These are phyloP conservation scores for Eragrostis tef DNA, from an alignment of 202 grass and related monocot genomes.

Conservation along the genomic window DNA sequence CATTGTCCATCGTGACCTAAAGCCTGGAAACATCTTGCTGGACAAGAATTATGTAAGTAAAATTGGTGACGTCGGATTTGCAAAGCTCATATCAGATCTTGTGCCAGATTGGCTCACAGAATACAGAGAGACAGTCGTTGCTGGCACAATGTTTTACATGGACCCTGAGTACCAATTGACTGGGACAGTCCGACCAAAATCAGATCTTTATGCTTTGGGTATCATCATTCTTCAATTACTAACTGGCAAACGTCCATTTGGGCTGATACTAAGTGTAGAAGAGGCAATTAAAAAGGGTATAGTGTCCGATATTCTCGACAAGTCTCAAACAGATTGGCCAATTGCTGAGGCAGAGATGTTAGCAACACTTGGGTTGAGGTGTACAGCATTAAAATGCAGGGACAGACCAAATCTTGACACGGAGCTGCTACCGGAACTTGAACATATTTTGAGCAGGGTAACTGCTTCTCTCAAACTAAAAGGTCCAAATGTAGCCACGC, in stretches of 20 bases:
- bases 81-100: constrained; percentile 77
- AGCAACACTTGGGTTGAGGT: constrained; percentile 67
- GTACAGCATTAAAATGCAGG: constrained; percentile 74
- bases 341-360: constrained; percentile 66
- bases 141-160: constrained; percentile 88
- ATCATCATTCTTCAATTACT: constrained; percentile 79
- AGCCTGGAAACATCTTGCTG: constrained; percentile 84
- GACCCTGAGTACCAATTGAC: constrained; percentile 95
- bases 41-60: constrained; percentile 76
- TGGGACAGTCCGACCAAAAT: constrained; percentile 81
- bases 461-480: constrained; percentile 45
- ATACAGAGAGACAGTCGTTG: constrained; percentile 83
- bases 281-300: constrained; percentile 51
- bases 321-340: constrained; percentile 68
- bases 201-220: constrained; percentile 77
- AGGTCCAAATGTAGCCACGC: constrained; percentile 34
- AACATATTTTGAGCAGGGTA: constrained; percentile 58
- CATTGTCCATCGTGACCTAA: constrained; percentile 87
- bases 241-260: constrained; percentile 61
- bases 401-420: constrained; percentile 72
- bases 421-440: constrained; percentile 69
- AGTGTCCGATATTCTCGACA: constrained; percentile 55
- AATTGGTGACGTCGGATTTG: constrained; percentile 87
- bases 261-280: constrained; percentile 58
- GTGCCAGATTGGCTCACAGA: constrained; percentile 81